Evolutionary conservation across 2,329 filamentous ascomycete genomes (phyloP), one percentile per base, ranked within the genome.

Genomic region (Coniochaeta prunicola): DNA sequence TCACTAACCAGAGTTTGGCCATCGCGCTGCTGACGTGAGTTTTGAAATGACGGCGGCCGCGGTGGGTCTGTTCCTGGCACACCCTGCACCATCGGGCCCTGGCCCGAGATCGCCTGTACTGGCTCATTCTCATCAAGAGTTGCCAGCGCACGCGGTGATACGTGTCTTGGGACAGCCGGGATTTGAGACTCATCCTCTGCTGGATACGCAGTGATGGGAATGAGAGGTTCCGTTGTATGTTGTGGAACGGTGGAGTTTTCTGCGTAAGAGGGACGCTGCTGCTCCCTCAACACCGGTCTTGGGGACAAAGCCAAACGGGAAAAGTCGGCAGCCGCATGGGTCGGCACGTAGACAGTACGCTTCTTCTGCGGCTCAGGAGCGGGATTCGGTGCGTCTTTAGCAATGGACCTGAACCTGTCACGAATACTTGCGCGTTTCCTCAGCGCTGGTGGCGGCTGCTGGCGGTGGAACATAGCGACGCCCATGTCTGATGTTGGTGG

Each of bases 301-400:
- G 64, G 59, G 45, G 65, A 57, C 4, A 64, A 48, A 1, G 64
- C 60, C 26, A 68, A 57, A 21, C 66, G 67, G 4, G 66, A 66
- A 34, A 70, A 70, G 56, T 70, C 69, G 42, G 66, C 58, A n/a
- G 69, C 69, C 3, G 69, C 69, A 60, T 70, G 69, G 33, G 63
- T 65, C 17, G 69, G 68, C 26, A 66, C 59, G 40, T 70, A 70
- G 38, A 40, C 68, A 59, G 56, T 58, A 60, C 1, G 64, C 30
- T 34, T 31, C 30, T 55, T 33, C n/a, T 42, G 34, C 7, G 54
- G 33, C 24, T 17, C 9, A 7, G 54, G 54, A 9, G 17, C 30
- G 2, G 54, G 54, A 40, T 3, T n/a, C 2, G 34, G 54, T 28
- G 17, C 24, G 12, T 56, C 54, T 34, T 30, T 56, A 12, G 33